Conservation (phyloP, 306 rosid genomes). For the Carpinus viminea region DNA sequence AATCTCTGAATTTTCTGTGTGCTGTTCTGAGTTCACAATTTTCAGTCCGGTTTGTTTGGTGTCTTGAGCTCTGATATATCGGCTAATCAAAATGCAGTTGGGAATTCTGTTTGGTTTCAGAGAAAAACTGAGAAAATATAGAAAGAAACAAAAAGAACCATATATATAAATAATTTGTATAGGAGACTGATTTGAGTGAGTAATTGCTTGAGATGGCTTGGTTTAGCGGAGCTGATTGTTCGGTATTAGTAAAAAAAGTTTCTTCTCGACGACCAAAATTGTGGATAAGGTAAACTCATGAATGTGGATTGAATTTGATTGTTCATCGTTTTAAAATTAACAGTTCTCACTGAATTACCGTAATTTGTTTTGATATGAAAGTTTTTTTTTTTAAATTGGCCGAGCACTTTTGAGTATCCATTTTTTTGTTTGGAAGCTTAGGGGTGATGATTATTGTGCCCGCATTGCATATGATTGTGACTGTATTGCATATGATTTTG, state of each 20-base stretch:
- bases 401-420: not conserved
- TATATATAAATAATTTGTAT: not conserved
- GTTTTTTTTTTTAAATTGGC: not conserved
- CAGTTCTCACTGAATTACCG: slow-evolving; percentile 9
- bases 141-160: not conserved
- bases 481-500: not conserved
- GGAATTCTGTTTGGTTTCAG: slow-evolving; percentile 40
- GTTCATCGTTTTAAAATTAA: not conserved
- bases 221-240: slow-evolving; percentile 2
- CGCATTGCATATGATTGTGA: not conserved
- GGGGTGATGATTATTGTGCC: not conserved
- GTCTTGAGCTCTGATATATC: slow-evolving; percentile 23
- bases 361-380: not conserved
- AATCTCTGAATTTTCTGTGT: not conserved
- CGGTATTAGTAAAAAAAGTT: not conserved
- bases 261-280: slow-evolving; percentile 12
- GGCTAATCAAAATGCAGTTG: slow-evolving; percentile 38
- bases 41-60: slow-evolving; percentile 2
- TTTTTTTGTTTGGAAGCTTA: not conserved
- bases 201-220: slow-evolving; percentile 1
- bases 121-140: slow-evolving; percentile 24
- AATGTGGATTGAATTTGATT: slow-evolving; percentile 3
- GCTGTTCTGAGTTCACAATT: slow-evolving; percentile 28
- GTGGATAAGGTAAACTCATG: slow-evolving; percentile 11
- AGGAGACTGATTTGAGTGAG: not conserved